Evolutionary conservation across 2,329 filamentous ascomycete genomes (phyloP), one percentile per base, ranked within the genome.

Genomic region (Colletotrichum shisoi): DNA sequence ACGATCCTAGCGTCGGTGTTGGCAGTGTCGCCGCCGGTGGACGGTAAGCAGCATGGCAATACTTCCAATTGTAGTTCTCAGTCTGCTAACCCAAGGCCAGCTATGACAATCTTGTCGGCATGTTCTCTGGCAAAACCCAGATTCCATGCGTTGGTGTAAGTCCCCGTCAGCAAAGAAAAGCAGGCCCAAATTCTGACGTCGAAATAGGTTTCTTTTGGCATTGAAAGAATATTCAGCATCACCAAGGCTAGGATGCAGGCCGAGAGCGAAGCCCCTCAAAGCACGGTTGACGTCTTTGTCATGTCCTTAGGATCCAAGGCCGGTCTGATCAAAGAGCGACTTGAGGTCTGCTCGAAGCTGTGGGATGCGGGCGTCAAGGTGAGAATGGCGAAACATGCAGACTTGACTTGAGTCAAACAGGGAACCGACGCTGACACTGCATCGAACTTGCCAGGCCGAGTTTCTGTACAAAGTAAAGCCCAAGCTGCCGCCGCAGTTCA

Each of bases 241-340:
- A 92, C 90, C 71, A 94, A 96, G 78, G 89, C 92, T 13, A 85
- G 89, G 56, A 84, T 92, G 76, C 87, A 87, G 69, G 86, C 85
- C 64, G 86, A 87, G 73, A 85, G 81, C 62, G 78, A 79, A 37
- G 80, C 69, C 1, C 59, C 67, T 3, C 91, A 70, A 84, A 84
- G 70, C 93, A 89, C 74, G 72, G 90, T 94, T 3, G 94, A 98
- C 75, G 93, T 94, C 52, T 97, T 89, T 79, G 91, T 98, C 74
- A 98, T 98, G 93, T 93, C 93, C 0, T 93, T 97, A 74, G 94
- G 93, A 61, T 91, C 92, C 60, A 94, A 94, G 79, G 91, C 85
- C 17, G 93, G 92, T 52, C 83, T 96, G 70, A 80, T 97, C 62
- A 88, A 89, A 71, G 91, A 97, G 82, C 90, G 94, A 71, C 94